Base-by-base conservation (phyloP, 164 flowering plant genomes). In the Umbilicus rupestris region DNA sequence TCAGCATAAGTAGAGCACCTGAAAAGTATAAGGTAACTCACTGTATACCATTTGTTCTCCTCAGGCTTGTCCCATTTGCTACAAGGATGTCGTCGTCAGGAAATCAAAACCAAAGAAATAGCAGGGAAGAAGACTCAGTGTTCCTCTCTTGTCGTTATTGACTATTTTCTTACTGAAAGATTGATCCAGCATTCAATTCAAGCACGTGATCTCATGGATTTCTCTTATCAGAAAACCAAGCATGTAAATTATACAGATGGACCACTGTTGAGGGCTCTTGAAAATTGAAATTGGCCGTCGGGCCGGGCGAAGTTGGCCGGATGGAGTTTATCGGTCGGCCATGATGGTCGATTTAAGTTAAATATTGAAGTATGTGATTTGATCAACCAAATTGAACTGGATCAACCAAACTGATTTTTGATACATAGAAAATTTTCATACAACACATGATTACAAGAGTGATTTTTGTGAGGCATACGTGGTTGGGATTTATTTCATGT, bases 51-150 rank as follows among this genome's bases (percentile, higher is more conserved):
- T 29, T 1, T 31, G 3, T 8, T 63, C 22, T 64, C 64, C 52
- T 17, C 84, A 84, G 89, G 87, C 90, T 46, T 88, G 95, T 72
- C 95, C 95, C 22, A 83, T 88, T 31, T 88, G 95, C 75, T 86
- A 86, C 79, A 80, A 78, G 15, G 92, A 88, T 66, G 95, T 88
- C 64, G 72, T 73, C 58, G 76, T 74, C 30, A 83, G 80, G 47
- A 68, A 64, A 46, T 67, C 78, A 29, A 80, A 76, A 71, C n/a
- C 31, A 60, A 66, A 62, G 66, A 52, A 31, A 62, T 55, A 55
- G 60, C 29, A 28, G 57, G 29, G 6, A 8, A 50, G 28, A 50
- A 9, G 57, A 50, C 28, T 22, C 24, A 10, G 0, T 8, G 9
- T 50, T 2, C 28, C 12, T 20, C 3, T 14, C 3, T 24, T n/a